These are phyloP conservation scores for Solanum gandarillasii DNA, from an alignment of 257 asterid genomes.

Conservation along the genomic window DNA sequence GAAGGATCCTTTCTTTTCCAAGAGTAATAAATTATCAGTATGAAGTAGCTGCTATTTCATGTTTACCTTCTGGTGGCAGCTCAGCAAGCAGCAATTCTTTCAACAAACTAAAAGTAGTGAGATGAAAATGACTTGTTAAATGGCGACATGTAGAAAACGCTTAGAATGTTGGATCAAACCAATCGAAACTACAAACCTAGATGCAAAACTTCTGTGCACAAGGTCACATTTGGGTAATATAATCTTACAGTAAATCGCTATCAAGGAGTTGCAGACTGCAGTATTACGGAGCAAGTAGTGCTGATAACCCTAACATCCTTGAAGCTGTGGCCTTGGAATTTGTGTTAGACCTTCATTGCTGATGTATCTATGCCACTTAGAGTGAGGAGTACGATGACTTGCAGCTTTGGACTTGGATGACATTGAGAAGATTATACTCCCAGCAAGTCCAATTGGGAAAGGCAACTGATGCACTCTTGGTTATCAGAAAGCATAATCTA, in stretches of 20 bases:
- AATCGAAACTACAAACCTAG: background rate
- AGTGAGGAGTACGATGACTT: background rate
- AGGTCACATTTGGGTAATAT: background rate
- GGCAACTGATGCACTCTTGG: background rate
- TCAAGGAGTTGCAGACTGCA: background rate
- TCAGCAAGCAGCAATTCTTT: background rate
- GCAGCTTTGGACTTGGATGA: background rate
- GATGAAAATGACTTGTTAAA: background rate
- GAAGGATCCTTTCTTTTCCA: background rate
- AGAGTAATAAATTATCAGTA: background rate
- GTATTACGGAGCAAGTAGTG: background rate
- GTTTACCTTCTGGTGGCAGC: background rate
- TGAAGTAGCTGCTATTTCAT: background rate
- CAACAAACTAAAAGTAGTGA: background rate
- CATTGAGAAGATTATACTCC: background rate
- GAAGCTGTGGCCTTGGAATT: background rate
- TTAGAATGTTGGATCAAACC: background rate
- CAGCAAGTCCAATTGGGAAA: background rate
- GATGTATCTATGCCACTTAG: background rate
- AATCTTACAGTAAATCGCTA: background rate
- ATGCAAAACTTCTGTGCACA: background rate
- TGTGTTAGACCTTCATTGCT: background rate
- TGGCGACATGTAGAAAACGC: background rate
- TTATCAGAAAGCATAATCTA: constrained; percentile 31
- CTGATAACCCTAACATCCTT: background rate